Evolutionary conservation across 2,329 filamentous ascomycete genomes (phyloP), one percentile per base, ranked within the genome.

Genomic region (Aspergillus melleus): DNA sequence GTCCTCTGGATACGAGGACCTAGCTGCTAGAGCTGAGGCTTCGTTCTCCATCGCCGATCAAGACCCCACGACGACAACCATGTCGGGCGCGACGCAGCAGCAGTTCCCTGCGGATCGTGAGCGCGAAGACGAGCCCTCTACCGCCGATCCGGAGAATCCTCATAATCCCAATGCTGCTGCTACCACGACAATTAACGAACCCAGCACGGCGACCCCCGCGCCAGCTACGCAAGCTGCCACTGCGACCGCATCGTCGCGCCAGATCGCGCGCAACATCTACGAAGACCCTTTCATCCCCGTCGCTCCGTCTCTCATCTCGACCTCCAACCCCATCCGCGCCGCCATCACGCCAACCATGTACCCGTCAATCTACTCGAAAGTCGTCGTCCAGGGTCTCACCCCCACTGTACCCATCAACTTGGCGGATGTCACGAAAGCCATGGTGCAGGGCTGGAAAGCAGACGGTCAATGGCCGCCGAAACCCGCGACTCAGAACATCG

Each of bases 401-500:
- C 94, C 94, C 0, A 89, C 90, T 1, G 91, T 96, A 16, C 94
- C 94, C 3, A 90, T 97, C 70, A 97, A 96, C 68, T 84, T 98
- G 0, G 80, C 84, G 30, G 91, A 96, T 68, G 88, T 97, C 79
- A 86, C 91, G 22, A 84, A 87, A 10, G 87, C 91, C 12, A 90
- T 94, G 65, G 92, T 98, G 0, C 84, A 89, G 29, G 94, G 94
- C 49, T 97, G 94, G 94, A 96, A 96, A 75, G 84, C 91, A 46
- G 91, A 95, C 68, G 93, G 92, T 16, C 91, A 96, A 75, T 98
- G 94, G 94, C 93, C 94, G 4, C 91, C 90, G 1, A 86, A 85
- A 66, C 74, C 82, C 20, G 55, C 55, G 2, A 51, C n/a, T 0
- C 64, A 68, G 10, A 69, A 65, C 8, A 69, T 74, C 52, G 71